Percentiles rank a stretch among this genome's conserved stretches.
These are phyloP conservation scores for Agaricus subrufescens DNA, from an alignment of 768 basidiomycete species.

Conservation along the genomic window DNA sequence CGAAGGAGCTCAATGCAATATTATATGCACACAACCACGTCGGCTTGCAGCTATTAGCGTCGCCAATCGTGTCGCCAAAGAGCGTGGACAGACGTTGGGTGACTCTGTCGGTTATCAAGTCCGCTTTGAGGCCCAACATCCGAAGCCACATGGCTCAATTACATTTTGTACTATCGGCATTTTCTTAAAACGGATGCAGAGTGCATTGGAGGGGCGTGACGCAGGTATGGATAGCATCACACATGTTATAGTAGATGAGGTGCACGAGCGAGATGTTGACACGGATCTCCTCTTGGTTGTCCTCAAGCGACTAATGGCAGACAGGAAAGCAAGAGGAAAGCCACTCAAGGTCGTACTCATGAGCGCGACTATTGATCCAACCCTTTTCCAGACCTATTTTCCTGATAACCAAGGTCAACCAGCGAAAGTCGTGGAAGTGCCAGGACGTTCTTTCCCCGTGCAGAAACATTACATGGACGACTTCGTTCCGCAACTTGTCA, in stretches of 20 bases:
- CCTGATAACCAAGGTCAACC: constrained; percentile 50
- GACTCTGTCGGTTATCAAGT: constrained; percentile 85
- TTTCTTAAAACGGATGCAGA: constrained; percentile 83
- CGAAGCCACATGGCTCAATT: constrained; percentile 77
- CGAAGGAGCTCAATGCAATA: constrained; percentile 82
- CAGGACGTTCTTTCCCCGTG: constrained; percentile 92
- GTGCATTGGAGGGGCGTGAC: constrained; percentile 48
- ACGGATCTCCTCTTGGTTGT: constrained; percentile 88
- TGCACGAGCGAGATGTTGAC: constrained; percentile 93
- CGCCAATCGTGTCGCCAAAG: constrained; percentile 85
- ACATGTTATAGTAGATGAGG: constrained; percentile 92
- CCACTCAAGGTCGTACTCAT: constrained; percentile 87
- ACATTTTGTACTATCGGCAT: constrained; percentile 94
- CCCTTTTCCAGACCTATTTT: constrained; percentile 88
- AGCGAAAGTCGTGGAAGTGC: constrained; percentile 72
- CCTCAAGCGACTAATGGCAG: constrained; percentile 74
- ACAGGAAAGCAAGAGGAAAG: constrained; percentile 63
- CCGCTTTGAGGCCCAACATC: constrained; percentile 79
- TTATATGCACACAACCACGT: constrained; percentile 91
- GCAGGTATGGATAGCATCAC: constrained; percentile 68
- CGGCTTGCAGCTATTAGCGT: constrained; percentile 90
- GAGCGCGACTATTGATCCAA: constrained; percentile 94
- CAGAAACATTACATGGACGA: constrained; percentile 78
- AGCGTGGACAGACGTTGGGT: constrained; percentile 73
- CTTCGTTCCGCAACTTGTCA: constrained; percentile 49